Conservation (phyloP, 805 yeast genomes). For the Metschnikowia baotianmanensis region DNA sequence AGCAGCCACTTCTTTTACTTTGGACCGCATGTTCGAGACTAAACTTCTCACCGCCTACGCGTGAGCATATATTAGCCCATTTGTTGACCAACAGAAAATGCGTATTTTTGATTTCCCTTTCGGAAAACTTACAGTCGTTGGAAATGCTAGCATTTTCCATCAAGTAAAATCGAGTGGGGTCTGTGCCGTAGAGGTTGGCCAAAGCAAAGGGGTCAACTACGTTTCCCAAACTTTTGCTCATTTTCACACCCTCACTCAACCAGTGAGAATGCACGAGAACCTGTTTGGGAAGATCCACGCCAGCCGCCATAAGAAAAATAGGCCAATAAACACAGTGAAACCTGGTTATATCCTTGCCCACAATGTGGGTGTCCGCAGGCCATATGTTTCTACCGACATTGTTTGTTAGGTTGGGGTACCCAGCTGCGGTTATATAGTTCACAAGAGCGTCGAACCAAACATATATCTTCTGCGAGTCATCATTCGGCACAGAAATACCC, state of each 20-base stretch:
- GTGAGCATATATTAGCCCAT: conserved; percentile 72
- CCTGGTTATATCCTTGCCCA: conserved; percentile 88
- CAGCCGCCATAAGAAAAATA: conserved; percentile 81
- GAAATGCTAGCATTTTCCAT: conserved; percentile 72
- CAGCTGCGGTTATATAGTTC: conserved; percentile 75
- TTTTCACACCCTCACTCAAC: conserved; percentile 84
- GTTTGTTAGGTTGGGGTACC: conserved; percentile 35
- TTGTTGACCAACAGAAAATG: conserved; percentile 75
- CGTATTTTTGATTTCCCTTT: conserved; percentile 46
- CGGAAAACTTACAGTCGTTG: conserved; percentile 77
- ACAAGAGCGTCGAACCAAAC: conserved; percentile 97
- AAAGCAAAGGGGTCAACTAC: conserved; percentile 87
- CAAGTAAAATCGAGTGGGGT: conserved; percentile 70
- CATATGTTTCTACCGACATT: conserved; percentile 34
- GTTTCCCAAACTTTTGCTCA: conserved; percentile 92
- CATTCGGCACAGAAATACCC: conserved; percentile 90
- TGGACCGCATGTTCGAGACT: conserved; percentile 46
- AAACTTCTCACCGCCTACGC: conserved; percentile 74
- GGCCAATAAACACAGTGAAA: conserved; percentile 97
- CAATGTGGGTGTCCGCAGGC: conserved; percentile 71
- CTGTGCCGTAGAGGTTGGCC: conserved; percentile 62
- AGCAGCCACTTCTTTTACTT: conserved; percentile 21
- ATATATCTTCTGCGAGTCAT: conserved; percentile 73
- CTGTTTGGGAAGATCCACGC: conserved; percentile 62
- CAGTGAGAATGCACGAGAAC: conserved; percentile 93